Conservation (phyloP, 2,329 filamentous ascomycete species). For the Aspergillus sergii region DNA sequence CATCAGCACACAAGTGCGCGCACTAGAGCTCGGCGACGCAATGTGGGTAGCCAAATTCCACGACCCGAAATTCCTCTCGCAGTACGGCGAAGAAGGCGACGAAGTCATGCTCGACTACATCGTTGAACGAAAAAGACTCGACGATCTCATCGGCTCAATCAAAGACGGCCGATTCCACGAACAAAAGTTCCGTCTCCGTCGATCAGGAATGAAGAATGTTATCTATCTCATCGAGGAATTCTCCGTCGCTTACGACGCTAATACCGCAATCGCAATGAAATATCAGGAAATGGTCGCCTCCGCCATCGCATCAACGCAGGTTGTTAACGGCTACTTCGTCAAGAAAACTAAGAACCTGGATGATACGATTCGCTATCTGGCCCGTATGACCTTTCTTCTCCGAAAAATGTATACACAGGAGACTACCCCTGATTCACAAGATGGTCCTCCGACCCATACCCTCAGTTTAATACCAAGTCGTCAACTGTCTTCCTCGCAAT, state of each 20-base stretch:
- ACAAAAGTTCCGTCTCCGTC: slow-evolving; percentile 77
- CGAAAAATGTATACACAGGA: slow-evolving; percentile 59
- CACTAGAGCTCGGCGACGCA: slow-evolving; percentile 72
- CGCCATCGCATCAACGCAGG: slow-evolving; percentile 75
- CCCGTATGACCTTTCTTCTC: slow-evolving; percentile 70
- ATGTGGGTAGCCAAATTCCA: slow-evolving; percentile 78
- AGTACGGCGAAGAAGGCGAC: slow-evolving; percentile 58
- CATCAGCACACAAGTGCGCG: slow-evolving; percentile 66
- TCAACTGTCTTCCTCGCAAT: slow-evolving; percentile 60
- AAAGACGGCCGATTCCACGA: slow-evolving; percentile 82
- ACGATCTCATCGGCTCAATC: slow-evolving; percentile 78
- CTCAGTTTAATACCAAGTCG: slow-evolving; percentile 67
- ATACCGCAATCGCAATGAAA: slow-evolving; percentile 44
- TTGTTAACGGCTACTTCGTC: slow-evolving; percentile 77
- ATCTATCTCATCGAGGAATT: slow-evolving; percentile 80
- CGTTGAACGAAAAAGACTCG: slow-evolving; percentile 76
- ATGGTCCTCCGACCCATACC: slow-evolving; percentile 25
- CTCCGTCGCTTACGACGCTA: slow-evolving; percentile 57
- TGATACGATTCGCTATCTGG: slow-evolving; percentile 75
- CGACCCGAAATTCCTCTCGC: slow-evolving; percentile 58
- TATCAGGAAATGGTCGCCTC: slow-evolving; percentile 71
- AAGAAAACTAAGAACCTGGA: slow-evolving; percentile 76
- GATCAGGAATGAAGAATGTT: slow-evolving; percentile 73
- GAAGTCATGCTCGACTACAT: slow-evolving; percentile 80
- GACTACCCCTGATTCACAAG: slow-evolving; percentile 5